Evolutionary conservation across 106 monocot genomes (phyloP), one percentile per base, ranked within the genome.

Genomic region (Dioscorea zingiberensis): DNA sequence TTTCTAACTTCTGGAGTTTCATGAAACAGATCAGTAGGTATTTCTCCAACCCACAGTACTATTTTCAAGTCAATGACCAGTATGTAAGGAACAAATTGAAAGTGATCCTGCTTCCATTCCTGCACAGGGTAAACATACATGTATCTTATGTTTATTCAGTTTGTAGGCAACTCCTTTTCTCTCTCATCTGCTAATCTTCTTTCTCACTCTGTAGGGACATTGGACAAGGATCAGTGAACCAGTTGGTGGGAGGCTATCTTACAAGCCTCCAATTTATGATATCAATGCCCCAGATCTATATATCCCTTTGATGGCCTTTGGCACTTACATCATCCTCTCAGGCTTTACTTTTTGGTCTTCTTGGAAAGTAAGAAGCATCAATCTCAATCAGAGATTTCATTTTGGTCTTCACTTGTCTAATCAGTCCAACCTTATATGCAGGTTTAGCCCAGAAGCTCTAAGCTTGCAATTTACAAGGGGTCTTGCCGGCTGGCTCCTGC

Each of bases 251-350:
- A 72, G 77, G 60, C 59, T 78, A 4, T 78, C 77, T 10, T 78
- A 78, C 67, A 78, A 78, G 66, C 71, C 77, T 72, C 77, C 77
- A 60, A 66, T 78, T 24, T 78, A 67, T 61, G 77, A 67, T 28
- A 67, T 67, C 48, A 74, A 74, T 60, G 74, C 74, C 17, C 74
- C 67, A 30, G 74, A 74, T 47, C 57, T 78, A n/a, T 78, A 78
- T 60, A 78, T 78, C 22, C 77, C 77, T 44, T 60, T 78, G 3
- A 78, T 78, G 78, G 78, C 78, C 25, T 78, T 78, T 55, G 78
- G 73, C 12, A 78, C 78, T 17, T 78, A 78, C 17, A 24, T 78
- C 15, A 64, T 78, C 58, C 68, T 78, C 17, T 62, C 73, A 22
- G 78, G 78, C 18, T 68, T 78, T 48, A 63, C 68, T 17, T 73